Evolutionary conservation across 2,329 filamentous ascomycete species (phyloP), one percentile per base, ranked within the genome.

Genomic region (Colletotrichum navitas): DNA sequence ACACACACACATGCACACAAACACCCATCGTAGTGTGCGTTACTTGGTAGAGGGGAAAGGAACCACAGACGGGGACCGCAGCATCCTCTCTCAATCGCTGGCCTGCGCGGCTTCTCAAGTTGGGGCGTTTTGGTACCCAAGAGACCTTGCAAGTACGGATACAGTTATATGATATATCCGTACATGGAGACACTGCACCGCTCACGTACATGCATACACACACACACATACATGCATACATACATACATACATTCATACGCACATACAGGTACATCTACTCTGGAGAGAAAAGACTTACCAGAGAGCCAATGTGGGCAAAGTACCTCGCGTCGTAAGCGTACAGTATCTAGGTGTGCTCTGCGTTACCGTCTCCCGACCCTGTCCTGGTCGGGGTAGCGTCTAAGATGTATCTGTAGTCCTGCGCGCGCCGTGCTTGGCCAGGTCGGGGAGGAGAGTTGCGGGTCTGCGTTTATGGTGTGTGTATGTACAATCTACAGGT

Each of bases 31-130:
- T 36, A 11, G 16, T 16, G 26, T 11, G 14, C 39, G 41, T 14
- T 52, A 32, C n/a, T 11, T 32, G 4, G 11, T 36, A 65, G 56
- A 49, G 41, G 63, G 68, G 61, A 63, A 59, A 68, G 63, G 68
- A 54, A 71, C 64, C 64, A 55, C 52, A 68, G 56, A 52, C 47
- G 39, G 64, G 68, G 59, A 68, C 64, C 45, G 45, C 65, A 58
- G 51, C 64, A 71, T 71, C 59, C 68, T 52, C 68, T 68, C 59
- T 68, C 59, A 71, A 59, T 72, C 52, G 58, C 65, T 68, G 36
- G 26, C 43, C 55, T 36, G 45, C 11, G 54, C 45, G 47, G 62
- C 36, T 55, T 55, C 45, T 36, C 12, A 24, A 61, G 43, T 47
- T 34, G 58, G 43, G 43, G 45, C 34, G 34, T 45, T 39, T 55